A percentile compares a stretch with the other conserved stretches of the same genome.
Evolutionary conservation across 2,329 filamentous ascomycete genomes (phyloP).

Genomic region (Sodiomyces alkalinus): DNA sequence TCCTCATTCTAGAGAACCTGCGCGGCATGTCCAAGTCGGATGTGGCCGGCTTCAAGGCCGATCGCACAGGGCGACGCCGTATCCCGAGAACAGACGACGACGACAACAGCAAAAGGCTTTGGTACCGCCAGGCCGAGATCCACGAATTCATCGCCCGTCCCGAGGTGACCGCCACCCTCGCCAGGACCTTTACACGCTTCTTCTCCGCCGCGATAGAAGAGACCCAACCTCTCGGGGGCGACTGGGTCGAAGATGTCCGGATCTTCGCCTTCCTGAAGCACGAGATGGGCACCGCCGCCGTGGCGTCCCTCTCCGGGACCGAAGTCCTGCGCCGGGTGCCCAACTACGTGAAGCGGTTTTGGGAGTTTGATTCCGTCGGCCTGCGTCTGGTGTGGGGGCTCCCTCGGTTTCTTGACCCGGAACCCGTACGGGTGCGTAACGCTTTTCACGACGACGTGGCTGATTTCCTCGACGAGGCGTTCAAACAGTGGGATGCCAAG

Average conservation of each 20-base stretch:
- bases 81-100: conserved; percentile 8
- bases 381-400: conserved; percentile 10
- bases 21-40: conserved; percentile 8
- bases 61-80: conserved; percentile 7
- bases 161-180: conserved; percentile 4
- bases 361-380: conserved; percentile 11
- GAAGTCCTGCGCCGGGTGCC: conserved; percentile 11
- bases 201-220: conserved; percentile 6
- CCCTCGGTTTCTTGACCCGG: conserved; percentile 10
- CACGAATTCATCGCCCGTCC: conserved; percentile 7
- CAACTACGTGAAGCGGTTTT: conserved; percentile 11
- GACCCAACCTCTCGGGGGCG: conserved; percentile 1
- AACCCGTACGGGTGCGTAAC: conserved; percentile 6
- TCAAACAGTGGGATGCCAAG: conserved; percentile 5
- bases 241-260: conserved; percentile 10
- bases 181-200: conserved; percentile 4
- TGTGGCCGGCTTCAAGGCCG: conserved; percentile 5
- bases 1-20: conserved; percentile 4
- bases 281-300: conserved; percentile 10
- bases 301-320: conserved; percentile 10
- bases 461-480: conserved; percentile 4
- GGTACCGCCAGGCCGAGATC: conserved; percentile 8
- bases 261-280: conserved; percentile 9
- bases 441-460: conserved; percentile 9
- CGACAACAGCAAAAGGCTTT: conserved; percentile 8